phyloP scores from a whole-genome alignment of 2,329 filamentous ascomycete species.

The Aspergillus caelatus region DNA sequence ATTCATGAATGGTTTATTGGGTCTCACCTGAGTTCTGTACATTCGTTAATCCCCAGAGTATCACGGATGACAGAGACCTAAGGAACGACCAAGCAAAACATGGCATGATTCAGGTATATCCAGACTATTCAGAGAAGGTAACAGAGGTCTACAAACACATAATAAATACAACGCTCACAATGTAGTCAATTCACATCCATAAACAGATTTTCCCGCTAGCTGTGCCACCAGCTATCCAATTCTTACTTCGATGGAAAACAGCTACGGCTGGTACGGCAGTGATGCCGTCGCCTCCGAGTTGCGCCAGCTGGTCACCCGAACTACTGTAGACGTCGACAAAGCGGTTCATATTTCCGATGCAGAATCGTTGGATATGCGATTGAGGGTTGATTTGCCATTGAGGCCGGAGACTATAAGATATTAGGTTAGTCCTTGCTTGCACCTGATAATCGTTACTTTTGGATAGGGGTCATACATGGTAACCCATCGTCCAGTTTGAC shows the following conservation, averaged over 20 bases:
- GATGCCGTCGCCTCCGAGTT: conserved; percentile 85
- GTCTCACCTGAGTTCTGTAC: not conserved
- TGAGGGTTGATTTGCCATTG: conserved; percentile 85
- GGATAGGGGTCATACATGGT: conserved; percentile 63
- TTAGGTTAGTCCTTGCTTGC: conserved; percentile 8
- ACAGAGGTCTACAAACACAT: not conserved
- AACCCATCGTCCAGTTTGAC: conserved; percentile 93
- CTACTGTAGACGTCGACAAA: conserved; percentile 90
- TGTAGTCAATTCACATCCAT: conserved; percentile 67
- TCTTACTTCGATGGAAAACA: conserved; percentile 80
- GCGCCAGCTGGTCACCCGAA: conserved; percentile 82
- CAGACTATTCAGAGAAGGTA: not conserved
- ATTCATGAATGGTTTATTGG: not conserved
- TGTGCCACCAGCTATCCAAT: conserved; percentile 92
- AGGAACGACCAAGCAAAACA: not conserved
- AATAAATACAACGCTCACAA: not conserved
- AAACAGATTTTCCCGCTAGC: conserved; percentile 90
- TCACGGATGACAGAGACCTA: too few species aligned
- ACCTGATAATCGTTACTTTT: not conserved
- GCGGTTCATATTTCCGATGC: conserved; percentile 95
- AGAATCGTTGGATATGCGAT: conserved; percentile 83
- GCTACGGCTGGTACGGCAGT: conserved; percentile 93
- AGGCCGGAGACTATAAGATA: conserved; percentile 63
- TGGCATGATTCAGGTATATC: not conserved
- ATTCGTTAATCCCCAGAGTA: not conserved